Evolutionary conservation across 1,284 basidiomycete genomes (phyloP), one percentile per base, ranked within the genome.

Genomic region (Trametes hirsuta): DNA sequence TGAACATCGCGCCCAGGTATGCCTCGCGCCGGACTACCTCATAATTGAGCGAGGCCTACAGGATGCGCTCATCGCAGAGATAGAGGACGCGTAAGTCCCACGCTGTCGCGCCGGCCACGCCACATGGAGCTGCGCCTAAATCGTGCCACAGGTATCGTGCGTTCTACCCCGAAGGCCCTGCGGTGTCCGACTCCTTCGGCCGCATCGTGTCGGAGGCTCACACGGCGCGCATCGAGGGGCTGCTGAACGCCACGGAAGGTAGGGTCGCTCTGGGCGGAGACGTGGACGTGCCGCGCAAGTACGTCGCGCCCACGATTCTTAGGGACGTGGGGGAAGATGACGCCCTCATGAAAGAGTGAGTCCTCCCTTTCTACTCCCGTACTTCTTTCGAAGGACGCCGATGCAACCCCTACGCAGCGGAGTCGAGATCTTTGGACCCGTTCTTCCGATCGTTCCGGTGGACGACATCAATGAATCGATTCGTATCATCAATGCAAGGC

Each of bases 1-100:
- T 11, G 55, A 73, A 21, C 15, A 18, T 6, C 5, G 9, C 12
- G 4, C n/a, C 9, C 35, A 74, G 74, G 77, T 79, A 22, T 82
- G 80, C 73, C 77, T 84, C 37, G 85, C 90, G 4, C 93, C 94
- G 1, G 94, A 96, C 72, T 96, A 95, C 72, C 76, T 93, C 4
- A 83, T 95, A 24, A 85, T 93, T 25, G 83, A 83, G 6, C 79
- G 79, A 51, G 79, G 81, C 12, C 79, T 84, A 59, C 85, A 91
- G 64, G 86, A 89, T 49, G 51, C 75, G 45, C 79, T 95, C 47
- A 73, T 92, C 9, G 72, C 77, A 4, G 88, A 83, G 3, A 72
- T 93, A 42, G 81, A 84, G 69, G 80, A 84, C 41, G 82, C 80
- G 87, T 90, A 71, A 47, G 78, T 72, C 5, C 24, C 11, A 30